Percentiles rank a stretch among this genome's conserved stretches.
These are phyloP conservation scores for Paecilomyces formosus DNA, from an alignment of 2,329 filamentous ascomycete genomes.

Conservation along the genomic window DNA sequence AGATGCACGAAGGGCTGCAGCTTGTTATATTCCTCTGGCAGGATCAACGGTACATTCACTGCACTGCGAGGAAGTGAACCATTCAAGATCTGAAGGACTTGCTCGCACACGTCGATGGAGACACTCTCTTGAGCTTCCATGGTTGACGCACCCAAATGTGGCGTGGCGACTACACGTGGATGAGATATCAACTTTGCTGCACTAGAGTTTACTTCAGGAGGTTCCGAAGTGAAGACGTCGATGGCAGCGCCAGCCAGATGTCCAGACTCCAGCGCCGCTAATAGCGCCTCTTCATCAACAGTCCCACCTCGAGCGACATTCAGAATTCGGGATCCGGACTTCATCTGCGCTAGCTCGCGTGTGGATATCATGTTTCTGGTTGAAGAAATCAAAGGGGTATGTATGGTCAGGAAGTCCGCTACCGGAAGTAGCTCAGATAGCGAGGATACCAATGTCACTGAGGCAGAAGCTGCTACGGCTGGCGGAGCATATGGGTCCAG, in stretches of 20 bases:
- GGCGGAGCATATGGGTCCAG: constrained; percentile 71
- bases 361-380: constrained; percentile 67
- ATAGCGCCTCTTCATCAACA: constrained; percentile 66
- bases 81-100: constrained; percentile 65
- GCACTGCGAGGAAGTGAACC: constrained; percentile 68
- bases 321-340: constrained; percentile 62
- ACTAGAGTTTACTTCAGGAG: constrained; percentile 54
- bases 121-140: constrained; percentile 80
- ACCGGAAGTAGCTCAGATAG: constrained; percentile 56
- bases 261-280: constrained; percentile 61
- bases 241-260: constrained; percentile 70
- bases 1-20: constrained; percentile 69
- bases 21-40: constrained; percentile 72
- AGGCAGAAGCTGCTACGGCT: constrained; percentile 61
- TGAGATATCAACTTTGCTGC: constrained; percentile 60
- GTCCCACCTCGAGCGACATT: constrained; percentile 77
- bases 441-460: constrained; percentile 54
- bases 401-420: constrained; percentile 72
- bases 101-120: constrained; percentile 72
- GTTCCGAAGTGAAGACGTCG: constrained; percentile 73
- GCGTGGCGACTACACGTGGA: constrained; percentile 66
- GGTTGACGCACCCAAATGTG: constrained; percentile 72
- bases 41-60: constrained; percentile 73
- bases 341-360: constrained; percentile 63
- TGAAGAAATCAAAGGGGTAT: constrained; percentile 70